Conservation (phyloP, 345 rosid species). For the Lagerstroemia speciosa region DNA sequence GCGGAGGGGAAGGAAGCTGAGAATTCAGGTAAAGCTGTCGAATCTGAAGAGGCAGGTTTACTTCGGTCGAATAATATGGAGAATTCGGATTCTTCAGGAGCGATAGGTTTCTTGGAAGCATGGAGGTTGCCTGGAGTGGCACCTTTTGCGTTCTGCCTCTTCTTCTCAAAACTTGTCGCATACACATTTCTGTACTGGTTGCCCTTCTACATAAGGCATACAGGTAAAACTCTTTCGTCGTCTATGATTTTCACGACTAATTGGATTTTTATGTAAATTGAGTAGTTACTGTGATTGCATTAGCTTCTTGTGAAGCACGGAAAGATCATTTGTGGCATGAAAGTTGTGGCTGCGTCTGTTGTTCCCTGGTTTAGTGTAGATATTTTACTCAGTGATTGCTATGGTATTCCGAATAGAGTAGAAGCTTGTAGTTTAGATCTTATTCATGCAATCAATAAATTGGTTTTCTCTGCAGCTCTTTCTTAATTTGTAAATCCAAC, state of each 20-base stretch:
- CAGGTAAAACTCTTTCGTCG: conserved; percentile 33
- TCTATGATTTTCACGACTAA: not conserved
- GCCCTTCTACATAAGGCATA: conserved; percentile 83
- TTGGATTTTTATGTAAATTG: not conserved
- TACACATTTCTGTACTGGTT: conserved; percentile 92
- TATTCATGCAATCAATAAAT: not conserved
- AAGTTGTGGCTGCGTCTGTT: not conserved
- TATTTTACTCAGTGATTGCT: not conserved
- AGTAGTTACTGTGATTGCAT: not conserved
- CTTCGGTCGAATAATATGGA: conserved; percentile 19
- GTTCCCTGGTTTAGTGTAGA: not conserved
- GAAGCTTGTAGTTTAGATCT: not conserved
- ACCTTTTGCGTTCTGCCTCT: conserved; percentile 74
- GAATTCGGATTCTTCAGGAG: conserved; percentile 24
- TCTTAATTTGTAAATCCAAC: not conserved
- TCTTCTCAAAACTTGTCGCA: conserved; percentile 89
- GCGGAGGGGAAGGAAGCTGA: conserved; percentile 21
- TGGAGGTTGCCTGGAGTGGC: conserved; percentile 93
- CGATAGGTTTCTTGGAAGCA: conserved; percentile 76
- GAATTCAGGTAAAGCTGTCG: conserved; percentile 30
- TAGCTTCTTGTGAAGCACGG: not conserved
- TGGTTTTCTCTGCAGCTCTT: not conserved
- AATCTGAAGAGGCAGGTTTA: conserved; percentile 48
- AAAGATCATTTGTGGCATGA: not conserved
- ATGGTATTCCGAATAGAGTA: not conserved